Conservation (phyloP, 371 early-diverging fungal genomes). For the Paramicrosporidium saccamoebae region DNA sequence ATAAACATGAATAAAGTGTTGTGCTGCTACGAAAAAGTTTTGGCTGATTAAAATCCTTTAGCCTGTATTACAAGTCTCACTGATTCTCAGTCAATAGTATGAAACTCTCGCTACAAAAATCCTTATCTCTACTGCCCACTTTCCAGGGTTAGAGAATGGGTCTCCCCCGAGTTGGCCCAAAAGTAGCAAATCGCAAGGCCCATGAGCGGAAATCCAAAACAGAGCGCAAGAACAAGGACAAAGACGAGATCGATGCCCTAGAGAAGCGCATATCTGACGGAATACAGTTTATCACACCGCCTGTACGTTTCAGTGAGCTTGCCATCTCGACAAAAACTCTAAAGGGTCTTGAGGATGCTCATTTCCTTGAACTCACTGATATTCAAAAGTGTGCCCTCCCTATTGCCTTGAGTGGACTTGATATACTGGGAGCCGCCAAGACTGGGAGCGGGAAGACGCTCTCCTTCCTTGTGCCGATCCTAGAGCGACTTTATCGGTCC, state of each 20-base stretch:
- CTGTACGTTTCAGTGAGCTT: slow-evolving; percentile 18
- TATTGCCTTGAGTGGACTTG: slow-evolving; percentile 41
- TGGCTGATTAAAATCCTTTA: too few species aligned
- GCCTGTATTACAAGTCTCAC: too few species aligned
- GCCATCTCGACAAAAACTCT: slow-evolving; percentile 25
- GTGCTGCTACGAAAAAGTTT: too few species aligned
- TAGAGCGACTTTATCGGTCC: slow-evolving; percentile 40
- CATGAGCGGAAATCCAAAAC: too few species aligned
- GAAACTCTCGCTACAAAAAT: too few species aligned
- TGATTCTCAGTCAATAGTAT: too few species aligned
- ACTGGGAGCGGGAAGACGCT: slow-evolving; percentile 99
- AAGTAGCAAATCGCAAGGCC: too few species aligned
- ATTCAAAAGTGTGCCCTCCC: slow-evolving; percentile 81
- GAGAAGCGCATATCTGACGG: background rate
- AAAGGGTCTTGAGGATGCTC: slow-evolving; percentile 24
- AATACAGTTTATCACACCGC: background rate
- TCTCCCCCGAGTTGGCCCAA: too few species aligned
- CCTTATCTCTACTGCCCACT: too few species aligned
- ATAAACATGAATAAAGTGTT: too few species aligned
- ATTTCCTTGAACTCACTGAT: slow-evolving; percentile 75
- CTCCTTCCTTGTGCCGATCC: slow-evolving; percentile 62
- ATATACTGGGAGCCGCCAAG: slow-evolving; percentile 89
- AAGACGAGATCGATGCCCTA: slow-evolving; percentile 1
- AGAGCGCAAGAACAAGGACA: slow-evolving; percentile 1
- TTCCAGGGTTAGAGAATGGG: too few species aligned